These are phyloP conservation scores for Powellomyces hirtus DNA, from an alignment of 192 early-diverging fungal genomes.

Conservation along the genomic window DNA sequence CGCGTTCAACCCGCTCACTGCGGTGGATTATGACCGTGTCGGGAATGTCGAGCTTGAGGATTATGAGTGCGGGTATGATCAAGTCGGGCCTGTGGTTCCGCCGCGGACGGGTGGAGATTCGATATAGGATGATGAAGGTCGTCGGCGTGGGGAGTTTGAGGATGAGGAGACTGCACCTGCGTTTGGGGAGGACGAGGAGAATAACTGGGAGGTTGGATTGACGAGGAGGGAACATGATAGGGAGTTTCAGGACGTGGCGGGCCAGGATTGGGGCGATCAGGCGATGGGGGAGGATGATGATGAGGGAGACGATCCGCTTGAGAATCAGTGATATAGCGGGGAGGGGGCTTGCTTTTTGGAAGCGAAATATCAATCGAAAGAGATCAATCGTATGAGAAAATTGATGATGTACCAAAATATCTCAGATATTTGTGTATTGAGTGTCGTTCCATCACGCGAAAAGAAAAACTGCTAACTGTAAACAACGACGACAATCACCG, in stretches of 20 bases:
- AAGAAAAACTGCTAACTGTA: too few species aligned
- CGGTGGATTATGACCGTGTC: background rate
- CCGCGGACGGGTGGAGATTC: too few species aligned
- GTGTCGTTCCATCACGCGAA: too few species aligned
- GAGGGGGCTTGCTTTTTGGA: too few species aligned
- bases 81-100: background rate
- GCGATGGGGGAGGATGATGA: conserved; percentile 12
- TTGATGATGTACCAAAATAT: background rate
- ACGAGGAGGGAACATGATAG: conserved; percentile 12
- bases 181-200: conserved; percentile 19
- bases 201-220: conserved; percentile 24
- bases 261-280: conserved; percentile 21
- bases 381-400: background rate
- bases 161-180: conserved; percentile 13
- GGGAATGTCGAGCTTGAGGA: background rate
- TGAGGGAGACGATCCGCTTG: conserved; percentile 25
- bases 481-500: too few species aligned
- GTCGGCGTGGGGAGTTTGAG: background rate
- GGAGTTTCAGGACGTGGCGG: conserved; percentile 23
- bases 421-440: background rate
- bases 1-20: background rate
- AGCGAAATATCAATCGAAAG: too few species aligned
- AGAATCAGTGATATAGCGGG: conserved; percentile 14
- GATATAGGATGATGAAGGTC: too few species aligned
- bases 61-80: background rate